Percentiles rank a stretch among this genome's conserved stretches.
phyloP scores from a whole-genome alignment of 1,139 yeast genomes.

The Saccharomycopsis hybrid region DNA sequence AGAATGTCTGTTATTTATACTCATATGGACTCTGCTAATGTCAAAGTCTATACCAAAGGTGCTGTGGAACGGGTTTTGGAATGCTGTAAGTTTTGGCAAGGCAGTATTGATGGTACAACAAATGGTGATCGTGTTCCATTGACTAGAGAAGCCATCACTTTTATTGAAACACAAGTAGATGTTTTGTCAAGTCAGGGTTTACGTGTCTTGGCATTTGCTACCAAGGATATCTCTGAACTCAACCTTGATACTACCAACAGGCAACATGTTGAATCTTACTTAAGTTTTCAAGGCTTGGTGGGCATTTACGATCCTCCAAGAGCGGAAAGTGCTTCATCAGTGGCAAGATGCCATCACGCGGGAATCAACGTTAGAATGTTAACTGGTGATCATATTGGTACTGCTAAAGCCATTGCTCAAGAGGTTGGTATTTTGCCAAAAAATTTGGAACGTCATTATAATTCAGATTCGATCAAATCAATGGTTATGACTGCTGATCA shows the following conservation, averaged over 20 bases:
- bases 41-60: constrained; percentile 58
- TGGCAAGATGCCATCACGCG: constrained; percentile 62
- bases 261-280: constrained; percentile 45
- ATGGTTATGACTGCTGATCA: constrained; percentile 85
- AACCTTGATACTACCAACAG: constrained; percentile 36
- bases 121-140: constrained; percentile 32
- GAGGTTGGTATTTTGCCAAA: constrained; percentile 74
- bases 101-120: constrained; percentile 22
- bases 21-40: constrained; percentile 29
- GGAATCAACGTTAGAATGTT: constrained; percentile 82
- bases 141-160: constrained; percentile 35
- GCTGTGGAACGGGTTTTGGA: constrained; percentile 69
- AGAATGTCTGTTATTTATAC: constrained; percentile 64
- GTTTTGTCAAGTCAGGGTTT: constrained; percentile 63
- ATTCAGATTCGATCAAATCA: constrained; percentile 50
- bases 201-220: constrained; percentile 69
- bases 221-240: constrained; percentile 27
- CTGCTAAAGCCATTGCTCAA: constrained; percentile 76
- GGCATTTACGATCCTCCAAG: constrained; percentile 86
- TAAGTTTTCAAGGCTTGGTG: constrained; percentile 61
- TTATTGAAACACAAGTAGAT: constrained; percentile 53
- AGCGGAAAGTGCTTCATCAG: constrained; percentile 62
- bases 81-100: constrained; percentile 53
- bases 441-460: constrained; percentile 53
- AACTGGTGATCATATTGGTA: constrained; percentile 81